Evolutionary conservation across 371 early-diverging fungal genomes (phyloP).

Genomic region (Rhizopus stolonifer): DNA sequence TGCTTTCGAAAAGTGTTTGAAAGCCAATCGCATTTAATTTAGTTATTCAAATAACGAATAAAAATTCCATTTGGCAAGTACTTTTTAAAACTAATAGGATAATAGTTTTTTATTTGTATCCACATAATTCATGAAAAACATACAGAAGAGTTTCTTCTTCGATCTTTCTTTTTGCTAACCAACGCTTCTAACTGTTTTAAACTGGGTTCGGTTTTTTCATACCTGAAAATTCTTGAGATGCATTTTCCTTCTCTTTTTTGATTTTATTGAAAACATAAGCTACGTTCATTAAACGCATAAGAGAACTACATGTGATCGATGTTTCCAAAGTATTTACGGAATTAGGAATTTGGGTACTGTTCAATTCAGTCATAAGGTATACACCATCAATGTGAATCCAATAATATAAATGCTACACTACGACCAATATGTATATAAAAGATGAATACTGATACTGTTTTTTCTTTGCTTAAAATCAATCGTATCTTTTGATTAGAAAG

Average conservation of each 20-base stretch:
- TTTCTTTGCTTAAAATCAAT: constrained; percentile 7
- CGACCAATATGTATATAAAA: constrained; percentile 12
- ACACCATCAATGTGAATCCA: neutral
- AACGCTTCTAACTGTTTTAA: neutral
- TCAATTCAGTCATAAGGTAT: constrained; percentile 8
- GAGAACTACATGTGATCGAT: constrained; percentile 5
- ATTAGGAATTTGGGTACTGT: constrained; percentile 4
- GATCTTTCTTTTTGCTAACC: neutral
- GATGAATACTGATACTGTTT: constrained; percentile 3
- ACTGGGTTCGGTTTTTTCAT: constrained; percentile 30
- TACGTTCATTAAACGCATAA: constrained; percentile 2
- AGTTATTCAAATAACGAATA: too few species aligned
- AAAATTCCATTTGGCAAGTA: too few species aligned
- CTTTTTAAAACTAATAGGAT: neutral
- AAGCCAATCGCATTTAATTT: constrained; percentile 9
- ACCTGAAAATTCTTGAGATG: constrained; percentile 3
- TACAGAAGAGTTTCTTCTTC: constrained; percentile 5
- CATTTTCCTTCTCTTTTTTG: constrained; percentile 3
- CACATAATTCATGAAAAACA: constrained; percentile 4
- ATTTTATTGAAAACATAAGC: constrained; percentile 11
- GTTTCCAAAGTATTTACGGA: constrained; percentile 6
- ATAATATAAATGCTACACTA: constrained; percentile 6
- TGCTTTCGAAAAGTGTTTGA: constrained; percentile 7
- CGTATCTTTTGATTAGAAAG: constrained; percentile 16
- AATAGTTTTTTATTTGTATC: neutral